Evolutionary conservation across 108 stramenopile species (phyloP).

Genomic region (Aurantiochytrium sp.): DNA sequence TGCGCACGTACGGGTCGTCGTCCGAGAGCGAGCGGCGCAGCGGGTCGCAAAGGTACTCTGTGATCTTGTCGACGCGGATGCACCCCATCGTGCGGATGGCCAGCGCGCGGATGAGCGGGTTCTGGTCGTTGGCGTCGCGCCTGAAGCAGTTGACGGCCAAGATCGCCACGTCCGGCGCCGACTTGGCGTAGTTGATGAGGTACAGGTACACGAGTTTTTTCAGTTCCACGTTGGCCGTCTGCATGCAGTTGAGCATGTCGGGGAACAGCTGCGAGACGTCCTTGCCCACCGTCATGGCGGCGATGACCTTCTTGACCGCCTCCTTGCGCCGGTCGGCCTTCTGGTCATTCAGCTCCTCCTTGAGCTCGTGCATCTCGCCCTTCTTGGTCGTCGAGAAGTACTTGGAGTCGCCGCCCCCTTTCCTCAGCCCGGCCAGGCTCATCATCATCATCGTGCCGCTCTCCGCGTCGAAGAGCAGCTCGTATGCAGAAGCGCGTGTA

Average conservation of each 20-base stretch:
- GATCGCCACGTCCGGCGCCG: constrained; percentile 91
- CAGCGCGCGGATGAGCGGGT: constrained; percentile 96
- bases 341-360: constrained; percentile 83
- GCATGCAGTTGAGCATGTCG: constrained; percentile 97
- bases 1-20: constrained; percentile 88
- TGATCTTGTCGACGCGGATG: constrained; percentile 98
- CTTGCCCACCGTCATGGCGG: constrained; percentile 98
- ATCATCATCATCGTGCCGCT: constrained; percentile 6
- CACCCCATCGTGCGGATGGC: constrained; percentile 99
- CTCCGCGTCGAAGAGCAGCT: too few species aligned
- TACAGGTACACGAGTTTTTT: constrained; percentile 98
- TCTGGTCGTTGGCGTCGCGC: constrained; percentile 92
- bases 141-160: constrained; percentile 99
- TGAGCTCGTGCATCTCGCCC: constrained; percentile 97
- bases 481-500: too few species aligned
- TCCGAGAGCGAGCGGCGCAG: constrained; percentile 81
- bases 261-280: constrained; percentile 95
- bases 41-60: constrained; percentile 97
- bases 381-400: constrained; percentile 95
- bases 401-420: constrained; percentile 71
- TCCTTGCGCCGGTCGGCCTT: constrained; percentile 88
- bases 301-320: constrained; percentile 99
- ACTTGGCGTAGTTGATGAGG: constrained; percentile 99
- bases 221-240: constrained; percentile 95
- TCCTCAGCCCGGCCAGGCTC: constrained; percentile 18